These are phyloP conservation scores for Coniella lustricola DNA, from an alignment of 2,329 filamentous ascomycete species.

Conservation along the genomic window DNA sequence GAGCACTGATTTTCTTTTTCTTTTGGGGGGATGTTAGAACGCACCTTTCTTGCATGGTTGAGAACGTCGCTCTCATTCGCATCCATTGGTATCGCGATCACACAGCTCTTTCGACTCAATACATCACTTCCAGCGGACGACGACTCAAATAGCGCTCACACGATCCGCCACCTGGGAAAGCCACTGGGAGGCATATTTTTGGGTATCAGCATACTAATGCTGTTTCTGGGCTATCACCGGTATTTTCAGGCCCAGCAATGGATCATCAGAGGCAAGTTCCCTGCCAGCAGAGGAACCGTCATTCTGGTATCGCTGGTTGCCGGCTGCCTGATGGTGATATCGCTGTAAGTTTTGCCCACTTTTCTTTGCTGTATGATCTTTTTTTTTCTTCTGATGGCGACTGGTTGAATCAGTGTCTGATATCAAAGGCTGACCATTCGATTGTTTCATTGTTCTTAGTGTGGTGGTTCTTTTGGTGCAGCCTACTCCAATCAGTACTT, in stretches of 20 bases:
- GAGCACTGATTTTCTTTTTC: neutral
- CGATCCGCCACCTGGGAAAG: constrained; percentile 59
- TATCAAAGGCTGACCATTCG: neutral
- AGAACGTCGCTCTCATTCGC: constrained; percentile 76
- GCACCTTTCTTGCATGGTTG: constrained; percentile 80
- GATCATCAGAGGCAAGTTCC: constrained; percentile 65
- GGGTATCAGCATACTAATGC: constrained; percentile 65
- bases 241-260: constrained; percentile 75
- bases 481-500: neutral
- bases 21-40: no score
- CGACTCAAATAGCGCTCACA: constrained; percentile 25
- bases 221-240: constrained; percentile 70
- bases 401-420: neutral
- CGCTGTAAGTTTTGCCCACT: constrained; percentile 29
- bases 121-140: constrained; percentile 45
- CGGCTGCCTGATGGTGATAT: constrained; percentile 53
- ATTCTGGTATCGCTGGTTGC: constrained; percentile 62
- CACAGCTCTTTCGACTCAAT: constrained; percentile 79
- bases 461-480: constrained; percentile 4
- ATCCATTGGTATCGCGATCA: constrained; percentile 75
- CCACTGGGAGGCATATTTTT: constrained; percentile 72
- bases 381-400: neutral
- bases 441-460: neutral
- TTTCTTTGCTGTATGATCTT: neutral
- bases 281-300: constrained; percentile 50